Evolutionary conservation across 2,329 filamentous ascomycete genomes (phyloP), one percentile per base, ranked within the genome.

Genomic region (Neonectria magnoliae): DNA sequence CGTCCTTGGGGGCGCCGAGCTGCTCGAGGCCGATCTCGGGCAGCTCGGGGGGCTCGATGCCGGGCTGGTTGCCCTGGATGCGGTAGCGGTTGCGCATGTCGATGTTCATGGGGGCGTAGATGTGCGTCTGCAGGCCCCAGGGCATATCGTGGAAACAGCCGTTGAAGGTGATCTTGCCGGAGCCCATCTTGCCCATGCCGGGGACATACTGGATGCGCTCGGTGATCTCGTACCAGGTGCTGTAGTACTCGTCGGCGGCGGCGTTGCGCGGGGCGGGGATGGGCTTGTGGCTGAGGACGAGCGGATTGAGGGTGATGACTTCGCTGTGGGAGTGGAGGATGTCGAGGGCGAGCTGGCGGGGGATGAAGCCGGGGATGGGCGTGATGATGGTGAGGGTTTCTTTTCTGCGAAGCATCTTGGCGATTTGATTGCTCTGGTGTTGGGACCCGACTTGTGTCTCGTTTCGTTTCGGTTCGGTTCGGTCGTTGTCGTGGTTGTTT

Each of bases 141-240:
- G 90, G 88, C 82, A 91, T 87, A 76, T 92, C 85, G 74, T 92
- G 90, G 76, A 92, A 92, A 74, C 89, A 91, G 64, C 88, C 90
- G 65, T 88, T 90, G 80, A 92, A 92, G 51, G 82, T 84, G 77
- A 92, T 90, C 73, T 87, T 87, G 74, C 88, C 85, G 4, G 87
- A 87, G 25, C 89, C 89, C 64, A 90, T 82, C 78, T 83, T 88
- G 69, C 90, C 90, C 60, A 91, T 80, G 36, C 90, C 90, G 0
- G 90, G 90, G 6, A 91, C 80, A 70, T 88, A 87, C 75, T 91
- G 89, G 64, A 92, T 89, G 72, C 88, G 85, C 82, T 92, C 85
- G 62, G 81, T 85, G 73, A 92, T 91, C 77, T 92, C 89, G 76
- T 92, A 92, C 90, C 90, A 92, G 31, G 90, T 90, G 67, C 88